Evolutionary conservation across 2,329 filamentous ascomycete species (phyloP), one percentile per base, ranked within the genome.

Genomic region (Bipolaris victoriae): DNA sequence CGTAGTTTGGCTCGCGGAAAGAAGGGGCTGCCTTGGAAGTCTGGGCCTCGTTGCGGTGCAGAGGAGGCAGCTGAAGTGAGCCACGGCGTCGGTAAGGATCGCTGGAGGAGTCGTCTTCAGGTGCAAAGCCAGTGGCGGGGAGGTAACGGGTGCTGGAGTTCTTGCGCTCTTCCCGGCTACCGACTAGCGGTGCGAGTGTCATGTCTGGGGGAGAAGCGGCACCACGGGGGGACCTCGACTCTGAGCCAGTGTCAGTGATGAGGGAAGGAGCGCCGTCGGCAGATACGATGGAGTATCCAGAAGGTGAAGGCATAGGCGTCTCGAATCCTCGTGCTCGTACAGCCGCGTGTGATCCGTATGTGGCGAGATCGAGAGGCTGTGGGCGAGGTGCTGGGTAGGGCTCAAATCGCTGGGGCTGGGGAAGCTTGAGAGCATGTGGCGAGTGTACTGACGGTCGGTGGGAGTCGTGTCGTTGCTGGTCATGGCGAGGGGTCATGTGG

Each of bases 261-360:
- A 91, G 81, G 1, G 89, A 90, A 6, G 88, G 88, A 4, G 87
- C 85, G 29, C 81, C 80, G 43, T 89, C 87, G 15, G 83, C 78
- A 2, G 88, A 90, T 37, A 84, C 81, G 51, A 88, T 85, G 2
- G 86, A 89, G 64, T 82, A 85, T 49, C 84, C 82, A 15, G 79
- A 81, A 13, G 88, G 88, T 7, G 88, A 90, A 40, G 85, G 86
- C 65, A 89, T 81, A 35, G 87, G 82, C 9, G 82, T 81, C 56
- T 89, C 86, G 60, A 79, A 76, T 43, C 67, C 65, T 43, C 71
- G 68, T 29, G 65, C 65, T 56, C 73, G 67, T 31, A 64, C 58
- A 24, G 61, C 59, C 39, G 67, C 52, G 33, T 64, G 65, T 20
- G 69, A 59, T 18, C 62, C 62, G 47, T 64, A 71, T 33, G 64